Conservation (phyloP, 1,284 basidiomycete species). For the Pseudozyma thailandica region DNA sequence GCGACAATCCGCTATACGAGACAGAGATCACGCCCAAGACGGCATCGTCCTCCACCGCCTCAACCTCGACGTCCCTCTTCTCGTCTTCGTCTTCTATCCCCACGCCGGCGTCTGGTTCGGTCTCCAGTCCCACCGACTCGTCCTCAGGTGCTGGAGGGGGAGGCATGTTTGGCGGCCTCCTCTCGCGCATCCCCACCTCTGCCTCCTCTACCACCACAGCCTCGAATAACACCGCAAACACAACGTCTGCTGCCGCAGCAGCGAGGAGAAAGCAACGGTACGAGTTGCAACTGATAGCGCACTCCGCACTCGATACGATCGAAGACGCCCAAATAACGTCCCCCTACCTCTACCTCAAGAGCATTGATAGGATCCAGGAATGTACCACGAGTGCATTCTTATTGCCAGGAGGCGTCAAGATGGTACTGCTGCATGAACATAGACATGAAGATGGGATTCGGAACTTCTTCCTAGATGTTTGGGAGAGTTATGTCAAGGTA, state of each 20-base stretch:
- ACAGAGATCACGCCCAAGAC: constrained; percentile 59
- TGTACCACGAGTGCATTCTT: constrained; percentile 61
- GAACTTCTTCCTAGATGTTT: constrained; percentile 65
- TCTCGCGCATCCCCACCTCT: constrained; percentile 30
- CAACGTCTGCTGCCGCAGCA: not conserved
- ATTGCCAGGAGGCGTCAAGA: constrained; percentile 64
- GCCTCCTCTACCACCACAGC: constrained; percentile 1
- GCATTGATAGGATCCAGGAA: constrained; percentile 63
- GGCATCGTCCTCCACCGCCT: constrained; percentile 9
- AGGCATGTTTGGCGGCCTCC: constrained; percentile 32
- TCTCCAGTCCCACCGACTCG: constrained; percentile 2
- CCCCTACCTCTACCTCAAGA: constrained; percentile 60
- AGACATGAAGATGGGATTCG: constrained; percentile 66
- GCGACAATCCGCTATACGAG: constrained; percentile 66
- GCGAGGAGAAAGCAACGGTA: constrained; percentile 33
- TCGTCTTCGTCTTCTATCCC: constrained; percentile 14
- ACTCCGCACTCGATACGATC: constrained; percentile 61
- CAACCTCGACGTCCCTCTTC: not conserved
- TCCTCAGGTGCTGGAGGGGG: constrained; percentile 14
- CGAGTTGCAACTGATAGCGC: constrained; percentile 67
- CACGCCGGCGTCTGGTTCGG: not conserved
- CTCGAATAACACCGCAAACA: not conserved
- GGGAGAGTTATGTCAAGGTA: constrained; percentile 64
- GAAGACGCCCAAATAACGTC: constrained; percentile 59
- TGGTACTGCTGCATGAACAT: constrained; percentile 66